Percentiles rank a stretch among this genome's conserved stretches.
Conservation (phyloP, 176 grass and related monocot genomes). For the Pharus latifolius region DNA sequence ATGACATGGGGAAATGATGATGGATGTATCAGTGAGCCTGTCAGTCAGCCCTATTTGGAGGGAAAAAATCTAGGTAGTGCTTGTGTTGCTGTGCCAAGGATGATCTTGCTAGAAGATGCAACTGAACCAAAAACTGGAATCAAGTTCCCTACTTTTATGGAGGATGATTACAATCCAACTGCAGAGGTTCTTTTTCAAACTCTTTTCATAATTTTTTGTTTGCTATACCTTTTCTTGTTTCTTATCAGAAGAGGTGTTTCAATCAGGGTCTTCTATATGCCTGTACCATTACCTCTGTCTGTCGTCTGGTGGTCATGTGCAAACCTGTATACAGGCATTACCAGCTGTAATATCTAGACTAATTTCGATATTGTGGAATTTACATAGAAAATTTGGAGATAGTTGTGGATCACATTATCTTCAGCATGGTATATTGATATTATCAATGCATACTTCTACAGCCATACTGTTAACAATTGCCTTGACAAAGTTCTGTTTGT, state of each 20-base stretch:
- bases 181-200: constrained; percentile 37
- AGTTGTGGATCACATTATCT: too few relatives aligned
- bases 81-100: constrained; percentile 47
- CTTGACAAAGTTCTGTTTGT: not conserved
- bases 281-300: not conserved
- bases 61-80: constrained; percentile 38
- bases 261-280: not conserved
- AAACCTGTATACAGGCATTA: too few relatives aligned
- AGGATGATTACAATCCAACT: constrained; percentile 49
- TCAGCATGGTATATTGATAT: too few relatives aligned
- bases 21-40: constrained; percentile 11
- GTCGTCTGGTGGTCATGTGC: too few relatives aligned
- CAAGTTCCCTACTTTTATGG: constrained; percentile 71
- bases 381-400: too few relatives aligned
- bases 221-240: not conserved
- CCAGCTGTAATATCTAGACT: too few relatives aligned
- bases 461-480: not conserved
- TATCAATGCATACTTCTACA: too few relatives aligned
- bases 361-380: too few relatives aligned
- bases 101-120: constrained; percentile 42
- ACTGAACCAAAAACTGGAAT: constrained; percentile 84
- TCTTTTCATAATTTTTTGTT: not conserved
- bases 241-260: not conserved
- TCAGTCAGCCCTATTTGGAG: constrained; percentile 21
- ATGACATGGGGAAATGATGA: constrained; percentile 37